Conservation (phyloP, 1,284 basidiomycete genomes). For the Heterobasidion occidentale region DNA sequence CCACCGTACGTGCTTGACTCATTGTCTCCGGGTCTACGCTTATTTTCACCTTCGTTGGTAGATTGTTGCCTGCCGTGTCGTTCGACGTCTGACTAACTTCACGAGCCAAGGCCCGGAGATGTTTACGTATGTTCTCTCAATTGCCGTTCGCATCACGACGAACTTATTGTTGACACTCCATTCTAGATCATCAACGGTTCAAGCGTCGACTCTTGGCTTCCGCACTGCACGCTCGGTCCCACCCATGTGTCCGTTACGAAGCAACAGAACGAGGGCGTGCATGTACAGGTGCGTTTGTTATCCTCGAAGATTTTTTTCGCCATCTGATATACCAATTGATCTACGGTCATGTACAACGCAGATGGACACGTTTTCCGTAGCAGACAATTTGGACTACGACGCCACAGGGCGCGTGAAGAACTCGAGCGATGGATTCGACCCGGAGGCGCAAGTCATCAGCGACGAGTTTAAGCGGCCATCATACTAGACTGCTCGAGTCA, state of each 20-base stretch:
- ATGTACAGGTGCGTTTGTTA: conserved; percentile 37
- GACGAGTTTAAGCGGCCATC: conserved; percentile 58
- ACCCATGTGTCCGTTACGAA: conserved; percentile 22
- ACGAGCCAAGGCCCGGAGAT: conserved; percentile 41
- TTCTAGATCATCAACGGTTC: conserved; percentile 18
- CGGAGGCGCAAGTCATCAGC: conserved; percentile 47
- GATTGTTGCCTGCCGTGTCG: conserved; percentile 67
- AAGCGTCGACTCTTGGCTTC: conserved; percentile 4
- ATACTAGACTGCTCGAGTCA: conserved; percentile 18
- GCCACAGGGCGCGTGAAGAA: conserved; percentile 35
- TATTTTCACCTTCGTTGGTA: conserved; percentile 16
- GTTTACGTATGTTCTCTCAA: conserved; percentile 41
- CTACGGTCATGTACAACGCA: conserved; percentile 8
- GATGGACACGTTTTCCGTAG: conserved; percentile 54
- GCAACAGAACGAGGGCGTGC: conserved; percentile 32
- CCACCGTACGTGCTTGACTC: conserved; percentile 37
- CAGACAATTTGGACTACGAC: conserved; percentile 36
- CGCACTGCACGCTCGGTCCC: conserved; percentile 10
- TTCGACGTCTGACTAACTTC: conserved; percentile 58
- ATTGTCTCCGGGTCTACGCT: not conserved
- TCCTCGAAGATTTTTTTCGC: not conserved
- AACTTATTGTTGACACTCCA: conserved; percentile 9
- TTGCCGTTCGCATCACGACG: not conserved
- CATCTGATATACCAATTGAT: not conserved
- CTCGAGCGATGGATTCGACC: conserved; percentile 34